Percentiles rank a stretch among this genome's conserved stretches.
phyloP scores from a whole-genome alignment of 306 rosid genomes.

The Ormosia semicastrata region DNA sequence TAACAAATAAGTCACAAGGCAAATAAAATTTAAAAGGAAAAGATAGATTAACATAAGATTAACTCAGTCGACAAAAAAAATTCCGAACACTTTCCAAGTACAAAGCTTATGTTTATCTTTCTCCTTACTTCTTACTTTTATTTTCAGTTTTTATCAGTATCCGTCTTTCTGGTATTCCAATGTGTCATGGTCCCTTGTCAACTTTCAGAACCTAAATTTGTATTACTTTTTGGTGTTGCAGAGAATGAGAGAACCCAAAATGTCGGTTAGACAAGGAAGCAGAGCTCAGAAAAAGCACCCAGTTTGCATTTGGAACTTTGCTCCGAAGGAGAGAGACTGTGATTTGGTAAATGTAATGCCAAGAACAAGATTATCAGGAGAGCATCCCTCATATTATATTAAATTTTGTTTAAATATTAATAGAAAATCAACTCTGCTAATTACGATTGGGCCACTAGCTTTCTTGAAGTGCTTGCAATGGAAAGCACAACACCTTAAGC shows the following conservation, averaged over 20 bases:
- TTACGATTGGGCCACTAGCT: not conserved
- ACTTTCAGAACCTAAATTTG: not conserved
- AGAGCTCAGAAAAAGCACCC: not conserved
- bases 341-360: not conserved
- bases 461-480: constrained; percentile 5
- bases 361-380: not conserved
- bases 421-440: constrained; percentile 20
- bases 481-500: not conserved
- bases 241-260: not conserved
- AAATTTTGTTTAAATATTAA: not conserved
- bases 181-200: not conserved
- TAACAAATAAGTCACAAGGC: not conserved
- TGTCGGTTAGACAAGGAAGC: not conserved
- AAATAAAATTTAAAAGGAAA: not conserved
- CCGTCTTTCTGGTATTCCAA: not conserved
- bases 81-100: not conserved
- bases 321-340: not conserved
- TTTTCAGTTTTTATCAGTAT: not conserved
- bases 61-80: no score
- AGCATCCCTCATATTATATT: not conserved
- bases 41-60: no score
- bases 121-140: not conserved
- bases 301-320: not conserved
- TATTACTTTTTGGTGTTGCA: not conserved
- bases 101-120: no score